Conservation (phyloP, 257 asterid genomes). For the Hygrophila difformis region DNA sequence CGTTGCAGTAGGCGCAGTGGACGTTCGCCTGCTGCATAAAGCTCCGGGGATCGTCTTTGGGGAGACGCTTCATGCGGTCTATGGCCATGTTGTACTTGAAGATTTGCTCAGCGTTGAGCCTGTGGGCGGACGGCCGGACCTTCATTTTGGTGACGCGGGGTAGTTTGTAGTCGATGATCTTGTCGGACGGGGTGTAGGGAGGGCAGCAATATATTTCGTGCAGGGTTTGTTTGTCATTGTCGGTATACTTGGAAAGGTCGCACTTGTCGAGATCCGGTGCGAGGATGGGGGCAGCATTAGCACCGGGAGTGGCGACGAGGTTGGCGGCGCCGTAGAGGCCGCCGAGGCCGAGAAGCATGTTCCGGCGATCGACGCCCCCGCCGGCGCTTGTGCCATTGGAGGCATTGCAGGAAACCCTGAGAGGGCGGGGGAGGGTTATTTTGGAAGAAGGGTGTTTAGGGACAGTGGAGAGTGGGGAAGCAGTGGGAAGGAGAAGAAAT, state of each 20-base stretch:
- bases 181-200: not conserved
- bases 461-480: no score
- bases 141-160: slow-evolving; percentile 5
- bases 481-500: no score
- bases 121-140: slow-evolving; percentile 20
- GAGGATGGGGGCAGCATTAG: slow-evolving; percentile 19
- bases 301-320: slow-evolving; percentile 12
- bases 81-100: slow-evolving; percentile 27
- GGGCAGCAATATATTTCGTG: slow-evolving; percentile 35
- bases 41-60: slow-evolving; percentile 27
- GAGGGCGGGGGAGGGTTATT: no score
- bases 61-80: slow-evolving; percentile 23
- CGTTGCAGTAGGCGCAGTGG: slow-evolving; percentile 42
- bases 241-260: no score
- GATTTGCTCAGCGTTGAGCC: slow-evolving; percentile 6
- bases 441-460: no score
- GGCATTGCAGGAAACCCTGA: no score
- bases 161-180: slow-evolving; percentile 19
- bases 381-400: no score
- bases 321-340: slow-evolving; percentile 9
- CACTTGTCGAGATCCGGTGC: slow-evolving; percentile 31
- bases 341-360: slow-evolving; percentile 11
- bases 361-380: not conserved
- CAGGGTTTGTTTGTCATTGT: no score
- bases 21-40: slow-evolving; percentile 30